Evolutionary conservation across 257 asterid species (phyloP), one percentile per base, ranked within the genome.

Genomic region (Solanum bulbocastanum): DNA sequence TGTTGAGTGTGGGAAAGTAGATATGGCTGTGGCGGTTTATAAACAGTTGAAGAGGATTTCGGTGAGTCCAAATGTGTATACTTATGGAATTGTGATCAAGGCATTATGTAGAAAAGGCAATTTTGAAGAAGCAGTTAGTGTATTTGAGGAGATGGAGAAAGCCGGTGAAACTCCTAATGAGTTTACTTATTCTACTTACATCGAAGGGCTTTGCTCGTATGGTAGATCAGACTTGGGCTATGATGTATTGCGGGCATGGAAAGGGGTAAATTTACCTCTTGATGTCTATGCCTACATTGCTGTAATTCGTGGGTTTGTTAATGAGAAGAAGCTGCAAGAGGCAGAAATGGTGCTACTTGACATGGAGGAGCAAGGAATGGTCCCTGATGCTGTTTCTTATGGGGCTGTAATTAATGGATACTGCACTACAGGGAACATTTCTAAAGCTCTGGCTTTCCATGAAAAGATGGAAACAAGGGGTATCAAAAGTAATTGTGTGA

Each of bases 61-160:
- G 35, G 87, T 93, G 84, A 90, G 68, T 68, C 98, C 98, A 0
- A 93, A 96, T 90, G 91, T 92, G 32, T 95, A 94, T 91, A 96
- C 98, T 44, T 96, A 95, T 35, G 96, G 92, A 56, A 94, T 95
- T 90, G 87, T 91, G 89, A 88, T 96, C 79, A 95, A 95, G 91
- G 99, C 95, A 4, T 91, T 89, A 81, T 91, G 95, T 90, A 91
- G 89, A 85, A 86, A 90, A 32, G 95, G 96, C 33, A 35, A 73
- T 81, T 85, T 94, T 86, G 93, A 86, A 87, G 96, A 94, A 90
- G 98, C 95, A 83, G 68, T 25, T 7, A 58, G 86, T 52, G 92
- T 95, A 84, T 90, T 94, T 75, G 68, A 10, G 83, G 95, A 92
- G 84, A 95, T 96, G 99, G 93, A 90, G 87, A 89, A 90, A 89